These are phyloP conservation scores for Psilocybe subaeruginosa DNA, from an alignment of 768 basidiomycete genomes.

Conservation along the genomic window DNA sequence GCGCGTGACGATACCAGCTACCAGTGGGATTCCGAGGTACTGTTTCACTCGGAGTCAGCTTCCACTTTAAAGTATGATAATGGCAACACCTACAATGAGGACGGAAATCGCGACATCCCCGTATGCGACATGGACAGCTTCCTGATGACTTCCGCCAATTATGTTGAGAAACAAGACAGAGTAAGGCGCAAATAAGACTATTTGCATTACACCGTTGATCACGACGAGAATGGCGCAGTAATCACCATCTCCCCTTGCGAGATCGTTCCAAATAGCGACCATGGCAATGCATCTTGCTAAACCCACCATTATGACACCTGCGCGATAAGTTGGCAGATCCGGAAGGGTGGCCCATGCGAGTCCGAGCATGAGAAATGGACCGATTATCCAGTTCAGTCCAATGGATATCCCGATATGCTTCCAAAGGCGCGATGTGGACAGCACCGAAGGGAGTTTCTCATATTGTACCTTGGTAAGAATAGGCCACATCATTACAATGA, in stretches of 20 bases:
- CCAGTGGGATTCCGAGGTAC: conserved; percentile 86
- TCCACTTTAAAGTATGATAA: neutral
- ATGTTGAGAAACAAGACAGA: conserved; percentile 75
- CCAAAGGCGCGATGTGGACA: conserved; percentile 60
- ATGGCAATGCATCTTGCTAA: conserved; percentile 73
- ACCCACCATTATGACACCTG: conserved; percentile 84
- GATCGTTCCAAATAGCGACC: conserved; percentile 84
- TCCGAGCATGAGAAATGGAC: conserved; percentile 83
- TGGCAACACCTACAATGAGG: conserved; percentile 57
- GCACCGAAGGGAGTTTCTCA: conserved; percentile 63
- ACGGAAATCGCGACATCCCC: conserved; percentile 66
- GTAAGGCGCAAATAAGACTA: conserved; percentile 75
- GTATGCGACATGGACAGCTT: conserved; percentile 53
- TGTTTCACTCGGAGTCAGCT: conserved; percentile 25
- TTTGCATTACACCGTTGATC: conserved; percentile 80
- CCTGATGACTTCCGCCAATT: conserved; percentile 50
- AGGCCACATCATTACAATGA: conserved; percentile 91
- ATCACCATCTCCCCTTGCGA: conserved; percentile 68
- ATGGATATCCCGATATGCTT: conserved; percentile 70
- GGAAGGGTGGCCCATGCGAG: conserved; percentile 86
- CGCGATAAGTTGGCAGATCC: conserved; percentile 73
- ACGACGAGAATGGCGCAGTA: conserved; percentile 84
- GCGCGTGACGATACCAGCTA: conserved; percentile 72
- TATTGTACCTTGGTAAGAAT: conserved; percentile 78
- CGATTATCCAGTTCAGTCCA: conserved; percentile 78